Evolutionary conservation across 345 rosid genomes (phyloP), one percentile per base, ranked within the genome.

Genomic region (Brassica juncea): DNA sequence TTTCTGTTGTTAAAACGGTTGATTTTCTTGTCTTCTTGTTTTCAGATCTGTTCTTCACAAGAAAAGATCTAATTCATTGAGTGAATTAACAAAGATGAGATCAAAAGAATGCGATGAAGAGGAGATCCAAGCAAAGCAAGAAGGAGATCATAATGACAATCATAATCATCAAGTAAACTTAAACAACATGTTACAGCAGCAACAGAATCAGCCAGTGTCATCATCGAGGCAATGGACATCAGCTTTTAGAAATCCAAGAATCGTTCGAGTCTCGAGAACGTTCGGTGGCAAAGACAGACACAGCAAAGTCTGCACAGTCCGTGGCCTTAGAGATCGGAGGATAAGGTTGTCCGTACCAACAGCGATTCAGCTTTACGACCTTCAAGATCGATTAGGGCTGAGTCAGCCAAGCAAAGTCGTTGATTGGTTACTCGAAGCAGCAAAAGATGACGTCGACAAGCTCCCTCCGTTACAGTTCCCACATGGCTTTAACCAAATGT

Each of bases 261-360:
- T 94, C 3, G 98, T 92, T 1, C 82, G 99, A 2, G 99, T 90
- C 6, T 91, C 98, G 0, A 88, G 94, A n/a, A 68, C 92, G 7
- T 92, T 91, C 12, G 99, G 99, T 69, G 95, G 99, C 5, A 94
- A 94, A 86, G 99, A 94, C 59, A 89, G 99, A 90, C 99, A 94
- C 34, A 91, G 98, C 86, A 94, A 94, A 81, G 99, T 94, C 8
- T 94, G 94, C 84, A 94, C 99, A 0, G 69, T 92, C 9, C 90
- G 97, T 76, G 99, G 99, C 47, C 81, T 94, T 60, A 85, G 94
- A 69, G 99, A 94, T 83, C 16, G 99, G 58, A 78, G 99, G 76
- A 94, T 94, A 67, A 84, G 99, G 79, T 91, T 94, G 54, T 94
- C 99, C 1, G 99, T 92, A 1, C 97, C 98, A 0, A 94, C 99